These are phyloP conservation scores for Populus tomentosa DNA, from an alignment of 441 rosid species.

Conservation along the genomic window DNA sequence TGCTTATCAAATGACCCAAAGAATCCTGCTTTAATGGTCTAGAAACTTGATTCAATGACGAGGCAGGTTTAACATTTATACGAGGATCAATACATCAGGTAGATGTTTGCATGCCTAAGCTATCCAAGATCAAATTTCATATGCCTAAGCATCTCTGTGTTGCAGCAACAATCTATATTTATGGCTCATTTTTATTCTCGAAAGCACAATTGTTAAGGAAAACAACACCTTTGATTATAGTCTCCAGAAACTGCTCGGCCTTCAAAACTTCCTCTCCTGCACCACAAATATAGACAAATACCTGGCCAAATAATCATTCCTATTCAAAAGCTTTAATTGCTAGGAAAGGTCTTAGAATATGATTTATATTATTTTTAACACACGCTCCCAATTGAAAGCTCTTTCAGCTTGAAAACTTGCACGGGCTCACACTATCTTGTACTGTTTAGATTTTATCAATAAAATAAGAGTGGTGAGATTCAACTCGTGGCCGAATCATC, in stretches of 20 bases:
- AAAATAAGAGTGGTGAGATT: too few species aligned
- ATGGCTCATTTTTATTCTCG: background rate
- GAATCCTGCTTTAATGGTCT: background rate
- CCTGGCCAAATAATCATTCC: too few species aligned
- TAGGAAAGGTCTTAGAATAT: too few species aligned
- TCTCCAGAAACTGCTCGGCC: conserved; percentile 73
- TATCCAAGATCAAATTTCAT: background rate
- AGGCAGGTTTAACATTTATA: background rate
- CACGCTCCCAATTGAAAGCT: too few species aligned
- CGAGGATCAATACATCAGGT: background rate
- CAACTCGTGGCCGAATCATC: too few species aligned
- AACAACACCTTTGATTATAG: conserved; percentile 61
- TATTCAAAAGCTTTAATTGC: too few species aligned
- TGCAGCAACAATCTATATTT: background rate
- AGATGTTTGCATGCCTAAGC: too few species aligned
- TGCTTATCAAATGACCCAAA: background rate
- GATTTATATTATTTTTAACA: too few species aligned
- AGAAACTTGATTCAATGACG: background rate
- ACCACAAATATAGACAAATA: conserved; percentile 16
- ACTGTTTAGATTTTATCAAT: too few species aligned
- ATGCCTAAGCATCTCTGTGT: background rate
- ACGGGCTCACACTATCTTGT: too few species aligned
- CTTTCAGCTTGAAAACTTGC: too few species aligned
- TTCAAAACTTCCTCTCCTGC: conserved; percentile 76
- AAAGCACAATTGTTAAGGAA: background rate